Evolutionary conservation across 2,329 filamentous ascomycete species (phyloP).

Genomic region (Fonsecaea nubica): DNA sequence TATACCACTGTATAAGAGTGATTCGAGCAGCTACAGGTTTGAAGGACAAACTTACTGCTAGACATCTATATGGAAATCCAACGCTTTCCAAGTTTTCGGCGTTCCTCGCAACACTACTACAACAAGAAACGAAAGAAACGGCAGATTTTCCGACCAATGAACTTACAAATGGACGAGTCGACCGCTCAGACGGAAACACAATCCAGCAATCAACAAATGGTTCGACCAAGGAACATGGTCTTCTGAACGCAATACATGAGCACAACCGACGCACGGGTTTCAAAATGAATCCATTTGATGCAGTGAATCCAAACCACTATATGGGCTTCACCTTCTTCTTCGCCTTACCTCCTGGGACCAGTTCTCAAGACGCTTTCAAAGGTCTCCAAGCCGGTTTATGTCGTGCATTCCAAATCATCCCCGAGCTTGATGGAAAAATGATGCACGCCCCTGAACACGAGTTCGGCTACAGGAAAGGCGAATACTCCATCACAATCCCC

Average conservation of each 20-base stretch:
- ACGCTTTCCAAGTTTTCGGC: conserved; percentile 4
- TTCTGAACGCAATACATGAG: too few species aligned
- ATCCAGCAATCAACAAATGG: not conserved
- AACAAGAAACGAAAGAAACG: too few species aligned
- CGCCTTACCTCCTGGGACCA: not conserved
- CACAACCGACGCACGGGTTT: not conserved
- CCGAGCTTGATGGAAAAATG: conserved; percentile 34
- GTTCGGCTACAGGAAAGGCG: conserved; percentile 42
- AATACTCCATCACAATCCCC: conserved; percentile 39
- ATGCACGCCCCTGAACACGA: conserved; percentile 44
- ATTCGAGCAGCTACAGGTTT: conserved; percentile 42
- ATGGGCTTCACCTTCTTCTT: conserved; percentile 21
- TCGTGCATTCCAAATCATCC: conserved; percentile 18
- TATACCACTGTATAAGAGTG: conserved; percentile 22
- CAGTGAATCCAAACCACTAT: conserved; percentile 21
- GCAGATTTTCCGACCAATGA: too few species aligned
- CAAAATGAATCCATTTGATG: conserved; percentile 21
- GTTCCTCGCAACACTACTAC: not conserved
- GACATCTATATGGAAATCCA: conserved; percentile 47
- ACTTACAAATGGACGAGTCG: too few species aligned
- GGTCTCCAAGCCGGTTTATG: not conserved
- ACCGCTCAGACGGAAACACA: too few species aligned
- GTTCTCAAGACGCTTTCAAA: not conserved
- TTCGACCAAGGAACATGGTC: too few species aligned
- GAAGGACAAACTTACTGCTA: conserved; percentile 43